Conservation (phyloP, 257 asterid species). For the Nicotiana benthamiana region DNA sequence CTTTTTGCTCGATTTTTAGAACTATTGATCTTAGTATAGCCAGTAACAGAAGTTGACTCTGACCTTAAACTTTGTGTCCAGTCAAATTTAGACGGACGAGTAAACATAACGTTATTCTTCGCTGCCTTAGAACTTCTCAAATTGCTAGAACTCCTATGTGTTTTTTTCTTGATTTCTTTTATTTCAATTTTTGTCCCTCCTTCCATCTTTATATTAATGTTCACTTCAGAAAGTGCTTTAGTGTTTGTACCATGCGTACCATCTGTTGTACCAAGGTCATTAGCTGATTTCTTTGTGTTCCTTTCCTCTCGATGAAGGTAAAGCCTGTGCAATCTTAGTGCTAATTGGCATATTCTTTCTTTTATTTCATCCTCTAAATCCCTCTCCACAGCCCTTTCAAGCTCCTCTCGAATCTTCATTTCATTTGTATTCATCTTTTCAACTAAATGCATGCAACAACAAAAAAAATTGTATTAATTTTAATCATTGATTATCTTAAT, state of each 20-base stretch:
- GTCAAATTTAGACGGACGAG: constrained; percentile 25
- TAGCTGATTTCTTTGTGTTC: background rate
- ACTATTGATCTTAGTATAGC: background rate
- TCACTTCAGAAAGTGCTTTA: constrained; percentile 36
- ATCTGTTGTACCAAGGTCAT: background rate
- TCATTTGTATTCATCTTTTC: constrained; percentile 38
- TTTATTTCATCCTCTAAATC: constrained; percentile 58
- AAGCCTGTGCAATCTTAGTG: constrained; percentile 48
- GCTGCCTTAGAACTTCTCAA: background rate
- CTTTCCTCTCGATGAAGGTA: constrained; percentile 43
- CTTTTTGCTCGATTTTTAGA: background rate
- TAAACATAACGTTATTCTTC: background rate
- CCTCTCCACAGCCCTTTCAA: constrained; percentile 45
- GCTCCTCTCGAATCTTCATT: constrained; percentile 45
- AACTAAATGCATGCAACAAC: background rate
- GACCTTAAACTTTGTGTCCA: constrained; percentile 59
- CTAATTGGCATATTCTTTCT: constrained; percentile 49
- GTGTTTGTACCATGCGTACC: background rate
- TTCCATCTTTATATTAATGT: constrained; percentile 52
- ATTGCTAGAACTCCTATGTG: background rate
- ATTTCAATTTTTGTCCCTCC: constrained; percentile 50
- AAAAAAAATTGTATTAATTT: background rate
- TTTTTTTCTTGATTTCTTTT: constrained; percentile 51
- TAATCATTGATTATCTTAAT: background rate
- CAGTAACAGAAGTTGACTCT: background rate